Conservation (phyloP, 345 rosid genomes). For the Reutealis trisperma region DNA sequence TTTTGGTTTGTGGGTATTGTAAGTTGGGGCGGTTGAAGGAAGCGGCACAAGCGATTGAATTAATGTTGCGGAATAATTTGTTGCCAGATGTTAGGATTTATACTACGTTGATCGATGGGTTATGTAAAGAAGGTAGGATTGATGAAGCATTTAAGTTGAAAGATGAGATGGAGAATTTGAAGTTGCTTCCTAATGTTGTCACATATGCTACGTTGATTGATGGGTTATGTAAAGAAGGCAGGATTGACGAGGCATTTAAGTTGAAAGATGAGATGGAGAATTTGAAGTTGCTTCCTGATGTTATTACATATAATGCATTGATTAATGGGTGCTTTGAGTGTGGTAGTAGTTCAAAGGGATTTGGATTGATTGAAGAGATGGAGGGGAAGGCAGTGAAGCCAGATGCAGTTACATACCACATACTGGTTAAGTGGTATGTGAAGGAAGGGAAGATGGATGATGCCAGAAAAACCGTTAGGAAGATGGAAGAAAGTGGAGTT, state of each 20-base stretch:
- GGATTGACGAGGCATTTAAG: too few species aligned
- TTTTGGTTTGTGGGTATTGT: slow-evolving; percentile 70
- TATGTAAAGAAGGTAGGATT: slow-evolving; percentile 56
- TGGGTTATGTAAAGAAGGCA: too few species aligned
- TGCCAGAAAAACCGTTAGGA: slow-evolving; percentile 42
- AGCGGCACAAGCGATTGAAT: slow-evolving; percentile 58
- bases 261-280: too few species aligned
- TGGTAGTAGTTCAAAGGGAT: slow-evolving; percentile 47
- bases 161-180: slow-evolving; percentile 66
- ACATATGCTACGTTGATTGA: slow-evolving; percentile 76
- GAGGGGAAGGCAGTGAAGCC: slow-evolving; percentile 52
- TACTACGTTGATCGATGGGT: slow-evolving; percentile 64
- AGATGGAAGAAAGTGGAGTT: slow-evolving; percentile 64
- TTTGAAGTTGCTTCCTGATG: slow-evolving; percentile 71
- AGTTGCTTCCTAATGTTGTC: slow-evolving; percentile 68
- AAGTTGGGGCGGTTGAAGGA: slow-evolving; percentile 73
- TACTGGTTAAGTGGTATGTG: slow-evolving; percentile 64
- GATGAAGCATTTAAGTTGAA: slow-evolving; percentile 59
- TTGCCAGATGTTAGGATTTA: slow-evolving; percentile 69
- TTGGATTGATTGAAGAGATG: slow-evolving; percentile 66
- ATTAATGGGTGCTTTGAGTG: slow-evolving; percentile 69
- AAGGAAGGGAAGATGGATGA: slow-evolving; percentile 71
- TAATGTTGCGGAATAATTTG: slow-evolving; percentile 59
- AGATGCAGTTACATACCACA: slow-evolving; percentile 64
- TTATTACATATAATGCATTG: slow-evolving; percentile 76